Evolutionary conservation across 306 rosid species (phyloP).

Genomic region (Leucaena leucocephala): DNA sequence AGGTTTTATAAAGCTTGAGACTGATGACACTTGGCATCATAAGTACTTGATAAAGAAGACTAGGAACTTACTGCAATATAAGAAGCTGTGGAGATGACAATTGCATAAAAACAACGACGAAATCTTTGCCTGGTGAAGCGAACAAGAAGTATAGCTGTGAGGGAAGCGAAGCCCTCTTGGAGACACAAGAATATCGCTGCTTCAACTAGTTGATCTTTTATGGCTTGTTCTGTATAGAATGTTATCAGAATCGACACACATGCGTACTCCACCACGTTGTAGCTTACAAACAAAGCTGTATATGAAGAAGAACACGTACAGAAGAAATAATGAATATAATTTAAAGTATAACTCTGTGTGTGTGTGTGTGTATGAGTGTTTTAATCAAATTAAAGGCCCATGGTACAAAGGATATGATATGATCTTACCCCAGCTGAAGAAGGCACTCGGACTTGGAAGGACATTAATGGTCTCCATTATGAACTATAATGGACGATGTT

Average conservation of each 20-base stretch:
- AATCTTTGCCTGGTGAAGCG: background rate
- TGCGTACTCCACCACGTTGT: slow-evolving; percentile 7
- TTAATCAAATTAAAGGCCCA: background rate
- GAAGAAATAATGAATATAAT: background rate
- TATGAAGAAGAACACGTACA: background rate
- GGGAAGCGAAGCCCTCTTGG: background rate
- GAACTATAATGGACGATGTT: background rate
- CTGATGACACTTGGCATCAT: too few species aligned
- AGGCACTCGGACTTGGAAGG: background rate
- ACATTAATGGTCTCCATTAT: background rate
- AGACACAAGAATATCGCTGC: background rate
- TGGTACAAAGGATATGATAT: background rate
- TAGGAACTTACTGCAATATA: background rate
- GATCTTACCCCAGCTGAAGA: background rate
- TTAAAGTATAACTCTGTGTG: background rate
- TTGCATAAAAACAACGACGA: background rate
- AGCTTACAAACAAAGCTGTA: background rate
- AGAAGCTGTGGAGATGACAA: background rate
- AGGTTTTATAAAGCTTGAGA: too few species aligned
- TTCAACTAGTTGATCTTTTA: background rate
- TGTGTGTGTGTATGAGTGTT: background rate
- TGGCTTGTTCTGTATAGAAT: background rate
- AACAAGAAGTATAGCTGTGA: background rate
- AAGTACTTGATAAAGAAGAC: too few species aligned
- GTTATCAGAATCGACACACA: background rate